A percentile compares a stretch with the other conserved stretches of the same genome.
Conservation (phyloP, 768 basidiomycete species). For the Mycena haematopus region DNA sequence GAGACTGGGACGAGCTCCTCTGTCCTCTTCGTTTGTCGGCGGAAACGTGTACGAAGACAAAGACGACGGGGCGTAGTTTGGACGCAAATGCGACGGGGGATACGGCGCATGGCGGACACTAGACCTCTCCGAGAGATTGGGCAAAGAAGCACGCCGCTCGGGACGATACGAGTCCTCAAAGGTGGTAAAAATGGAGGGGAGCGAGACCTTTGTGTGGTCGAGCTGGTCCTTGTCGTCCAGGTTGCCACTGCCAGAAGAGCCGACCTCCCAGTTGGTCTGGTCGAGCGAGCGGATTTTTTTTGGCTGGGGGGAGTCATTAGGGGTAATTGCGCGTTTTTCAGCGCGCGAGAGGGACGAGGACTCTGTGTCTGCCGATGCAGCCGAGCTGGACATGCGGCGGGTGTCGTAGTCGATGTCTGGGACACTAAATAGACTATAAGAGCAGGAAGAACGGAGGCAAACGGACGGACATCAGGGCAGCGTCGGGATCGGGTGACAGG, state of each 20-base stretch:
- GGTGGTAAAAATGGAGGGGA: slow-evolving; percentile 76
- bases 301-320: slow-evolving; percentile 59
- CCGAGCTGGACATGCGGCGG: slow-evolving; percentile 82
- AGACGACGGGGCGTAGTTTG: slow-evolving; percentile 52
- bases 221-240: slow-evolving; percentile 47
- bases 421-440: slow-evolving; percentile 34
- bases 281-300: slow-evolving; percentile 53
- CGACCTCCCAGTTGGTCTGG: slow-evolving; percentile 42
- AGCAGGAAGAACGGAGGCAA: slow-evolving; percentile 10
- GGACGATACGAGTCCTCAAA: slow-evolving; percentile 67
- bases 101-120: slow-evolving; percentile 65
- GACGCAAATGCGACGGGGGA: slow-evolving; percentile 53
- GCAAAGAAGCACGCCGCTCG: slow-evolving; percentile 72
- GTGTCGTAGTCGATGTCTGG: slow-evolving; percentile 62
- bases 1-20: slow-evolving; percentile 54
- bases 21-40: slow-evolving; percentile 47
- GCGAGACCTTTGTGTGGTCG: slow-evolving; percentile 63
- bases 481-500: slow-evolving; percentile 38
- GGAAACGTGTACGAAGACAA: slow-evolving; percentile 66
- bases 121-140: slow-evolving; percentile 58
- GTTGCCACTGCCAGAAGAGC: slow-evolving; percentile 36
- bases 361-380: slow-evolving; percentile 74
- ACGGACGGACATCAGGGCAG: slow-evolving; percentile 52
- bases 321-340: slow-evolving; percentile 66
- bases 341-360: slow-evolving; percentile 61